These are phyloP conservation scores for Plasmodium ovale DNA, from an alignment of 169 alveolate genomes.

Conservation along the genomic window DNA sequence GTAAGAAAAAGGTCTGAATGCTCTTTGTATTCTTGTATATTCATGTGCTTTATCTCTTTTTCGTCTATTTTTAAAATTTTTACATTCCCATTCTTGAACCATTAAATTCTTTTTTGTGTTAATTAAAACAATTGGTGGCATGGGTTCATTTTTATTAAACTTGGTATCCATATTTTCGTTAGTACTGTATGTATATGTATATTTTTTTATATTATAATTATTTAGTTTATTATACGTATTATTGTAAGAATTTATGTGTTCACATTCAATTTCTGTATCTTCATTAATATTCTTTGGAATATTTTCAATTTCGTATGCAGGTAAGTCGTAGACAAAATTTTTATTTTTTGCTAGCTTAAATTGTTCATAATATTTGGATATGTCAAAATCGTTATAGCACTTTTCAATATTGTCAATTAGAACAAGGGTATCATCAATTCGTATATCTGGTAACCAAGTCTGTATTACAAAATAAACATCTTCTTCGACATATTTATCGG, in stretches of 20 bases:
- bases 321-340: slow-evolving; percentile 27
- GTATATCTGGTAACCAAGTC: slow-evolving; percentile 64
- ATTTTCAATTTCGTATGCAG: slow-evolving; percentile 48
- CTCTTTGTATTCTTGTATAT: slow-evolving; percentile 68
- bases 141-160: slow-evolving; percentile 57
- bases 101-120: slow-evolving; percentile 53
- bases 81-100: slow-evolving; percentile 73
- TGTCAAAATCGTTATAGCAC: slow-evolving; percentile 50
- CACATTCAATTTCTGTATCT: slow-evolving; percentile 59
- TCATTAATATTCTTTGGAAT: slow-evolving; percentile 60
- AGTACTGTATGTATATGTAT: slow-evolving; percentile 51
- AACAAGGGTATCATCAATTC: slow-evolving; percentile 69
- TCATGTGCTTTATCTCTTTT: slow-evolving; percentile 52
- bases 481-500: slow-evolving; percentile 72
- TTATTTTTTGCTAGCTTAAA: slow-evolving; percentile 31
- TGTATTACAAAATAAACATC: slow-evolving; percentile 54
- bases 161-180: slow-evolving; percentile 57
- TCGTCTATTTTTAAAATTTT: slow-evolving; percentile 61
- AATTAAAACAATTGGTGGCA: slow-evolving; percentile 65
- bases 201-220: slow-evolving; percentile 39
- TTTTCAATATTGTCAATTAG: slow-evolving; percentile 56
- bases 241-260: slow-evolving; percentile 40
- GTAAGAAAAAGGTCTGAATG: slow-evolving; percentile 72
- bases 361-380: slow-evolving; percentile 56
- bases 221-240: slow-evolving; percentile 62